Conservation (phyloP, 345 rosid species). For the Pugionium cornutum region DNA sequence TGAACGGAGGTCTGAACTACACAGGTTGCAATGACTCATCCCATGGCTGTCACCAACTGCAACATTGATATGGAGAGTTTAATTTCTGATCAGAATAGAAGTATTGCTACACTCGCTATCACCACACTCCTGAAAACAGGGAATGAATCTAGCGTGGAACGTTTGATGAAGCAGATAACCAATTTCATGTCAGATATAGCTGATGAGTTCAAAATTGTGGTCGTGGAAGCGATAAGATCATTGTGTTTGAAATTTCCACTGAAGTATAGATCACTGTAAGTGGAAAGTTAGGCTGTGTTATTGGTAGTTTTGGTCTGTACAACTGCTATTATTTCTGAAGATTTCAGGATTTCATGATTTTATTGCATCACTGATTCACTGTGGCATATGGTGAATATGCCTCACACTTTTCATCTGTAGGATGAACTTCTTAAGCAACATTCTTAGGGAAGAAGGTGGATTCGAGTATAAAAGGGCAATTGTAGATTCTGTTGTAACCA, state of each 20-base stretch:
- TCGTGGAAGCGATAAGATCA: slow-evolving; percentile 98
- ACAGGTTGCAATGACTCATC: slow-evolving; percentile 99
- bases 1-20: slow-evolving; percentile 10
- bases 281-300: slow-evolving; percentile 17
- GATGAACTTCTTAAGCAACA: slow-evolving; percentile 98
- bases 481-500: slow-evolving; percentile 94
- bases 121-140: slow-evolving; percentile 97
- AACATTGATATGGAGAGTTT: slow-evolving; percentile 99
- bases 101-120: slow-evolving; percentile 98
- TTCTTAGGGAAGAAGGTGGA: slow-evolving; percentile 99
- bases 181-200: slow-evolving; percentile 99
- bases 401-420: slow-evolving; percentile 47
- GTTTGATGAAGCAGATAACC: slow-evolving; percentile 97
- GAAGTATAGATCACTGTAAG: slow-evolving; percentile 96
- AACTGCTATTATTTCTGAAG: neutral
- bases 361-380: neutral
- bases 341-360: neutral
- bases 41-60: slow-evolving; percentile 98
- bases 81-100: slow-evolving; percentile 97
- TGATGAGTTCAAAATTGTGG: slow-evolving; percentile 98
- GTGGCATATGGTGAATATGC: slow-evolving; percentile 22
- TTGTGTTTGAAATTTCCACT: slow-evolving; percentile 92
- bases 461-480: slow-evolving; percentile 97
- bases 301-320: slow-evolving; percentile 14
- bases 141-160: slow-evolving; percentile 97